Evolutionary conservation across 768 basidiomycete species (phyloP).

Genomic region (Megacollybia marginata): DNA sequence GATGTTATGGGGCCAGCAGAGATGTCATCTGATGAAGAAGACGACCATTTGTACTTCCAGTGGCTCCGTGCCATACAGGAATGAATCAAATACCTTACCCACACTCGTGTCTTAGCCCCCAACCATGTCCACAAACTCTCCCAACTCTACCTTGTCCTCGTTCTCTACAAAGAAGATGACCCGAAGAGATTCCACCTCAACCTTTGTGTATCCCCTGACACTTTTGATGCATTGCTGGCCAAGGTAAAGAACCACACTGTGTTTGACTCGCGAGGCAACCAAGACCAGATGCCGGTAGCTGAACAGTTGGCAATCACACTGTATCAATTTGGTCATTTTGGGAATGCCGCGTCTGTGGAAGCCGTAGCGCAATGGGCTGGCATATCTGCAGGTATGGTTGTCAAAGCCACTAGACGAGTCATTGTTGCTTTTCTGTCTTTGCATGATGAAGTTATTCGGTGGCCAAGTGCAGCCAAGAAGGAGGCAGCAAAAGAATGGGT

Average conservation of each 20-base stretch:
- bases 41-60: background rate
- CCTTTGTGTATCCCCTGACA: no score
- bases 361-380: no score
- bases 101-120: background rate
- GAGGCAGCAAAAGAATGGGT: no score
- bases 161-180: slow-evolving; percentile 1
- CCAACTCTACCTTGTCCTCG: no score
- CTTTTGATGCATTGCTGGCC: background rate
- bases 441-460: slow-evolving; percentile 2
- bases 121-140: slow-evolving; percentile 2
- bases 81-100: background rate
- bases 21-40: background rate
- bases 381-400: no score
- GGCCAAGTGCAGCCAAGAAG: slow-evolving; percentile 8
- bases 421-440: background rate
- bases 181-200: background rate
- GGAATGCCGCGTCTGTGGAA: background rate
- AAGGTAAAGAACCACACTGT: background rate
- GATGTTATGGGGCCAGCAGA: background rate
- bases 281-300: background rate
- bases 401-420: no score
- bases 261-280: background rate
- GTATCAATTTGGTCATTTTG: background rate
- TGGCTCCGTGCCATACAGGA: background rate
- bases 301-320: no score